Evolutionary conservation across 371 early-diverging fungal genomes (phyloP), one percentile per base, ranked within the genome.

Genomic region (Parasitella parasitica): DNA sequence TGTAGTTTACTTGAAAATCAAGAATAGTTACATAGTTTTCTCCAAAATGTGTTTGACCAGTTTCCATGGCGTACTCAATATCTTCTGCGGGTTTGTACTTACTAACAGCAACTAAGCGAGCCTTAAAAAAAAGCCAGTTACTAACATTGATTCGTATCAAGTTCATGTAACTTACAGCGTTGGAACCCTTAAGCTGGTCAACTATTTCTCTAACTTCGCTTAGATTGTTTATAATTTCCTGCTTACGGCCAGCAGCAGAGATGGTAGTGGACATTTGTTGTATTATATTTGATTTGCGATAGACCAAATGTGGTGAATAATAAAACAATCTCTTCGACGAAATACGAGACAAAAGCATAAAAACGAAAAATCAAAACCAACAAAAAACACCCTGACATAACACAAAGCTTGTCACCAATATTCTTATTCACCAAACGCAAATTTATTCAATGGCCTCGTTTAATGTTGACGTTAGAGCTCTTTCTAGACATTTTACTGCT

Each of bases 1-100:
- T n/a, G n/a, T n/a, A n/a, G n/a, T n/a, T 4, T 16, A 20, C 11
- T 41, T n/a, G 22, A 5, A 20, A 18, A 51, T n/a, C 9, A 20
- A 22, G 49, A 30, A 16, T 13, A 66, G 78, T 67, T 83, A 95
- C 96, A 83, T 94, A 94, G 71, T 96, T 97, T 65, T 98, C 97
- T 59, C 98, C 97, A 78, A 97, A 97, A 59, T 97, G 95, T 6
- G 92, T 85, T 49, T 97, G 96, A 0, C 95, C 94, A 4, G 74
- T 67, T 18, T 85, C 85, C 61, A 94, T 92, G 4, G 93, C 93
- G 3, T 84, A 86, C 61, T 77, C 36, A 30, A 98, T 75, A 71
- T 94, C 97, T 12, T 86, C 77, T 3, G 78, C 81, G 9, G 97
- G 95, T 76, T 95, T 96, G 36, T 87, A 87, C 72, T 98, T 97